Base-by-base conservation (phyloP, 305 asterid genomes). In the Solanum hybrid region DNA sequence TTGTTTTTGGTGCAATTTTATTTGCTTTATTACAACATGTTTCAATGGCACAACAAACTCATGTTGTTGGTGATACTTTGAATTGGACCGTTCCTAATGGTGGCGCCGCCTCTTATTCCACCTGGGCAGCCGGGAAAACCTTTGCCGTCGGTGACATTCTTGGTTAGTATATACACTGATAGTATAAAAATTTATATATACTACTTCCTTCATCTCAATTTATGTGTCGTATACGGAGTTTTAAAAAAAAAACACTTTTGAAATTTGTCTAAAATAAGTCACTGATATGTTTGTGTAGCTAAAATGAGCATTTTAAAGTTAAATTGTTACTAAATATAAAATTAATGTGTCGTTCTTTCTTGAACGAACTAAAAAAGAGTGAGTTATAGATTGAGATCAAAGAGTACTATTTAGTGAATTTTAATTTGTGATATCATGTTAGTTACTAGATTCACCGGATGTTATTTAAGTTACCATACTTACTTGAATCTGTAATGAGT, bases 71-170 rank as follows among this genome's bases (percentile, higher is more conserved):
- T 4, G 95, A 92, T 90, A 91, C 91, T 1, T 27, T 93, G 85
- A 98, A 94, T 40, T 96, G 98, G 98, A 5, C 3, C 32, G 82
- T 96, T 88, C 98, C 97, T 1, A 92, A 93, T 0, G 98, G 95
- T 9, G 97, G 95, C 26, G 90, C 94, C 2, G 32, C 42, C 3
- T 90, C 95, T 12, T 96, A 96, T 87, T 82, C 88, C 36, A 92
- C 95, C 15, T 96, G 98, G 98, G 96, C 97, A 11, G 88, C 94
- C 24, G 3, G 88, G 2, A 88, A 77, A 88, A 91, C 92, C 42
- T 95, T 96, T 89, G 10, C 34, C 9, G 94, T 92, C 1, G 98
- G 98, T 1, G 98, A 96, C 51, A 76, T 89, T 19, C 94, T 96
- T 7, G 93, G 98, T 96, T 79, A 75, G 90, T 76, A 32, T 76